Conservation (phyloP, 2,329 filamentous ascomycete genomes). For the Drechslerella dactyloides region DNA sequence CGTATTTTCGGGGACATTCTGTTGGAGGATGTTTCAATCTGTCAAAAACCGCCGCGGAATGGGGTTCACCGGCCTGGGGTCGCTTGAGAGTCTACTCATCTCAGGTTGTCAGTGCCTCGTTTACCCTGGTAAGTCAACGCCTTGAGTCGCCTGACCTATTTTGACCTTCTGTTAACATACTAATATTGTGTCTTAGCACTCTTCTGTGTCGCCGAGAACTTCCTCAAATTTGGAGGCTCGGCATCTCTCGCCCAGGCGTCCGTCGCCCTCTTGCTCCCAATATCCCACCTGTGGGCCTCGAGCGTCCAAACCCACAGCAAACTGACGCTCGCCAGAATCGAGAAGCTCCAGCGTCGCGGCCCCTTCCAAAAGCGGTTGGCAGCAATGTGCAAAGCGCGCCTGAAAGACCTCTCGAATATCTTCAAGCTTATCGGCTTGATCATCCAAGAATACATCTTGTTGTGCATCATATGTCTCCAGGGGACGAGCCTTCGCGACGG, state of each 20-base stretch:
- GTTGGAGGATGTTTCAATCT: conserved; percentile 27
- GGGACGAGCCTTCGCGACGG: background rate
- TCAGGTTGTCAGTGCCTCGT: conserved; percentile 37
- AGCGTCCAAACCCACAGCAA: conserved; percentile 63
- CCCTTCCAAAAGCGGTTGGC: conserved; percentile 46
- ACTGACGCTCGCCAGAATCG: conserved; percentile 63
- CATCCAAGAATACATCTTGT: conserved; percentile 6
- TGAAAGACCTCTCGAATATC: conserved; percentile 2
- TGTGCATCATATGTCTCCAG: background rate
- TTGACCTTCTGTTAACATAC: background rate
- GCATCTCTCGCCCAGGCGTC: conserved; percentile 65
- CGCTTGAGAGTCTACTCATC: conserved; percentile 39
- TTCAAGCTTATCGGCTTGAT: conserved; percentile 6
- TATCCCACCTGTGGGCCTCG: conserved; percentile 71
- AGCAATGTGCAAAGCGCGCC: conserved; percentile 17
- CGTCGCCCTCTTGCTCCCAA: conserved; percentile 69
- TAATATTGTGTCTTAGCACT: conserved; percentile 61
- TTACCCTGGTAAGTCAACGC: conserved; percentile 18
- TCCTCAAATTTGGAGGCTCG: conserved; percentile 63
- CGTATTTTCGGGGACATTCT: conserved; percentile 50
- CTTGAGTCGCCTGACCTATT: background rate
- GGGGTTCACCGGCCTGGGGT: conserved; percentile 45
- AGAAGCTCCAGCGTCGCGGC: conserved; percentile 45
- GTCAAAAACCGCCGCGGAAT: conserved; percentile 17
- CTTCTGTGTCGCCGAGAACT: conserved; percentile 67